Evolutionary conservation across 192 early-diverging fungal genomes (phyloP), one percentile per base, ranked within the genome.

Genomic region (Mortierella antarctica): DNA sequence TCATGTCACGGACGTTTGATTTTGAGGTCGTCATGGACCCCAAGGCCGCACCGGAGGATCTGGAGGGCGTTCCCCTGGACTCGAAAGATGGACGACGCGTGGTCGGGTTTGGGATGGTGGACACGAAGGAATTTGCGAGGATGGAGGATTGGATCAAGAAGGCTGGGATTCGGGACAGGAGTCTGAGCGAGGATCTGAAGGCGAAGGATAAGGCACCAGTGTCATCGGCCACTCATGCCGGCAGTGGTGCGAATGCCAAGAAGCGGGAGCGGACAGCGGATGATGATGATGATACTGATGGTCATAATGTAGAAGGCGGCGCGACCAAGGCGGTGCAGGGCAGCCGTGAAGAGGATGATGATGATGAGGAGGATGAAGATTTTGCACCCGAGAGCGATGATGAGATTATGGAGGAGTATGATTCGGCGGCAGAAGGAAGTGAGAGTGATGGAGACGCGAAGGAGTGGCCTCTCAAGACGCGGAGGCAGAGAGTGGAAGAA

Each of bases 61-160:
- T 73, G 49, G 71, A 73, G 31, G 71, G 71, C 6, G 49, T 73
- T 7, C 71, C 71, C 13, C 21, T 18, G 5, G 71, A 73, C 41
- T 60, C 18, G 41, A 66, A 60, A 18, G 62, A 73, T 14, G 65
- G 59, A 5, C 45, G 57, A 17, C 59, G 73, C 40, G 64, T 52
- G 40, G 53, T 79, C 17, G 76, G 76, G 6, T 79, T 79, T 14
- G 62, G 68, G 7, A 79, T 79, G 76, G 76, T 79, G 5, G 76
- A 79, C 42, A 70, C 68, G 17, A 79, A 79, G 52, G 69, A 71
- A 44, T 79, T 79, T 71, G 64, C 14, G 21, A 57, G 63, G 62
- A 65, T 79, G 55, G 76, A 79, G 39, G 76, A 79, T 7, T 79
- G 76, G 76, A 79, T 79, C 59, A 62, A 70, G 45, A 79, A 79